Evolutionary conservation across 2,329 filamentous ascomycete species (phyloP).

Genomic region (Colletotrichum paranaense): DNA sequence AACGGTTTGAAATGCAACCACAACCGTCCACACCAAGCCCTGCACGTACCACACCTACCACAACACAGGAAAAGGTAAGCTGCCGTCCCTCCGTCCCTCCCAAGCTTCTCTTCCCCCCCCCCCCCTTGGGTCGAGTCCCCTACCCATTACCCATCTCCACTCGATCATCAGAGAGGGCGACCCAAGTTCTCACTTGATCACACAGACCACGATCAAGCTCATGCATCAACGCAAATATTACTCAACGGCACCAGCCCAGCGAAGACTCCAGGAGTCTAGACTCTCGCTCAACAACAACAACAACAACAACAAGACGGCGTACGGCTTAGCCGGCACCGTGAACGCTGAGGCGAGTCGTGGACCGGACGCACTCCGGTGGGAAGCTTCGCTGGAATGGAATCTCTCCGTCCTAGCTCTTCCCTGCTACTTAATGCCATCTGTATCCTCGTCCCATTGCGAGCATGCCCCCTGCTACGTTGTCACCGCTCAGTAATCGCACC

Average conservation of each 20-base stretch:
- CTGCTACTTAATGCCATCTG: constrained; percentile 7
- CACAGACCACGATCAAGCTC: constrained; percentile 1
- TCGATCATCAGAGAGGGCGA: constrained; percentile 2
- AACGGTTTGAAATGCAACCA: constrained; percentile 23
- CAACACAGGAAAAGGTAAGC: not conserved
- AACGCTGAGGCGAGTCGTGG: not conserved
- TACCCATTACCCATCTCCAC: not conserved
- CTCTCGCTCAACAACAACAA: not conserved
- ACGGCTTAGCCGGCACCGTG: not conserved
- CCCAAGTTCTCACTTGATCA: constrained; percentile 1
- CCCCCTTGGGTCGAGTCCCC: too few species aligned
- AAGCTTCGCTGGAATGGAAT: not conserved
- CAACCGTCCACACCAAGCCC: not conserved
- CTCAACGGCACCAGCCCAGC: too few species aligned
- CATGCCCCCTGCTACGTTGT: not conserved
- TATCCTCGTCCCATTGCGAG: not conserved
- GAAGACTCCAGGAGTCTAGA: not conserved
- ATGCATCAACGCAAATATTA: not conserved
- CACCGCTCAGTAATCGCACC: not conserved
- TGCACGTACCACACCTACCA: not conserved
- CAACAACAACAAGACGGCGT: not conserved
- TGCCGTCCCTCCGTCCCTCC: too few species aligned
- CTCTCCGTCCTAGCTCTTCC: not conserved
- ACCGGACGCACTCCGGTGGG: not conserved
- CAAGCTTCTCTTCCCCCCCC: too few species aligned